These are phyloP conservation scores for Trametes sp. DNA, from an alignment of 1,284 basidiomycete species.

Conservation along the genomic window DNA sequence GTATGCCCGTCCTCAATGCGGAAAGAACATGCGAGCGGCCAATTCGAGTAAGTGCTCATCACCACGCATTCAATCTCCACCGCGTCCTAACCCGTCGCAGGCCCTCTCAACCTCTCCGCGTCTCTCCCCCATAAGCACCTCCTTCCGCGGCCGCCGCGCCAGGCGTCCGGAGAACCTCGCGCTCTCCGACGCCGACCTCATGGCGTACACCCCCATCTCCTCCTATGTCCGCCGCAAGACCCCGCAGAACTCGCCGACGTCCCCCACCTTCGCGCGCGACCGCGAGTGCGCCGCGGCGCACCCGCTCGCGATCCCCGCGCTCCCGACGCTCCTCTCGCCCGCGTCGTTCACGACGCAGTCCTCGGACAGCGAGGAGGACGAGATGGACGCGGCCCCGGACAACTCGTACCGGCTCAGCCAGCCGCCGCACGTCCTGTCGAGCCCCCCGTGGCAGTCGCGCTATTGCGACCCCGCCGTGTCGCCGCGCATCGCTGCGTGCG, in stretches of 20 bases:
- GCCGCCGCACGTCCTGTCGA: constrained; percentile 19
- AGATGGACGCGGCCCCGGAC: constrained; percentile 35
- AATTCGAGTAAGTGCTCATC: constrained; percentile 38
- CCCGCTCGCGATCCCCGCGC: constrained; percentile 66
- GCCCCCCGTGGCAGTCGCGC: constrained; percentile 31
- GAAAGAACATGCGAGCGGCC: constrained; percentile 36
- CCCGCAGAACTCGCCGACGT: constrained; percentile 73
- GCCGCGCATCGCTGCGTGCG: constrained; percentile 29
- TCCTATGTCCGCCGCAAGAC: constrained; percentile 79
- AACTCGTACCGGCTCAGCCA: constrained; percentile 30
- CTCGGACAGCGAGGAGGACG: constrained; percentile 44
- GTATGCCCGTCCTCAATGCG: constrained; percentile 43
- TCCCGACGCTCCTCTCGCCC: constrained; percentile 50
- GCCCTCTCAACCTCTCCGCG: constrained; percentile 55
- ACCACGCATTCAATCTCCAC: neutral
- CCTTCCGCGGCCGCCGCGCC: constrained; percentile 32
- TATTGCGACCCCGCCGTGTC: constrained; percentile 34
- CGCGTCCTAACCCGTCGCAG: constrained; percentile 32
- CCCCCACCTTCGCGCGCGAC: constrained; percentile 58
- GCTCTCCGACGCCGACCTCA: constrained; percentile 45
- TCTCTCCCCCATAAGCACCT: constrained; percentile 45
- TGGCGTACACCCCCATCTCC: constrained; percentile 73
- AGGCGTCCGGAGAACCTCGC: constrained; percentile 39
- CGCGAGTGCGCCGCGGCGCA: constrained; percentile 45
- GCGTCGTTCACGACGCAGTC: constrained; percentile 29